Evolutionary conservation across 768 basidiomycete species (phyloP).

Genomic region (Suillus weaverae): DNA sequence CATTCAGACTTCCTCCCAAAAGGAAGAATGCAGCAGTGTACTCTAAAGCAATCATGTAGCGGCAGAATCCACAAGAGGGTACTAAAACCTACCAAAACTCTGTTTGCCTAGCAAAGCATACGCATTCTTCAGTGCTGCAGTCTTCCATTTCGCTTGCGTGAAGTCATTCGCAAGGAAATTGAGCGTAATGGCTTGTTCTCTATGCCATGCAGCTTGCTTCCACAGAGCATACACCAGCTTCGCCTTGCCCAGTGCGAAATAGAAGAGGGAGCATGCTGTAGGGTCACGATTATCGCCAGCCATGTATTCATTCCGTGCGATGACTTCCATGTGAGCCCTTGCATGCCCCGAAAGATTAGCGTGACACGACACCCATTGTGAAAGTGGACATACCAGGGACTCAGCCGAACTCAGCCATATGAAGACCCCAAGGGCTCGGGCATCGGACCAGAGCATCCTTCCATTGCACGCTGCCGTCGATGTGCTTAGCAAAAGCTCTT

Average conservation of each 20-base stretch:
- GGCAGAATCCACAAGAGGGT: neutral
- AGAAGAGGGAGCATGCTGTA: conserved; percentile 83
- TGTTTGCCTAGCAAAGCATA: conserved; percentile 89
- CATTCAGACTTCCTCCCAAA: conserved; percentile 82
- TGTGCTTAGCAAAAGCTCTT: conserved; percentile 75
- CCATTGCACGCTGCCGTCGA: conserved; percentile 72
- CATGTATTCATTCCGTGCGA: conserved; percentile 94
- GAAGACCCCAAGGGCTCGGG: conserved; percentile 80
- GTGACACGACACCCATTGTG: neutral
- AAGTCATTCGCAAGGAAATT: conserved; percentile 94
- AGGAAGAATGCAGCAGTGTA: conserved; percentile 99
- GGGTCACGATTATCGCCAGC: conserved; percentile 86
- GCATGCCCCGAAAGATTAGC: conserved; percentile 10
- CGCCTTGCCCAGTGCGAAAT: conserved; percentile 91
- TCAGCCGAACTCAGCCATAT: conserved; percentile 86
- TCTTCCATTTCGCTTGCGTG: conserved; percentile 77
- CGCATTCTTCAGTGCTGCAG: conserved; percentile 95
- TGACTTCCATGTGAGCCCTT: conserved; percentile 80
- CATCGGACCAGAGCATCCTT: conserved; percentile 90
- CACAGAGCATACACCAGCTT: conserved; percentile 94
- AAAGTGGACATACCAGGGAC: conserved; percentile 56
- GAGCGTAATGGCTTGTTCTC: conserved; percentile 85
- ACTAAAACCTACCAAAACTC: conserved; percentile 74
- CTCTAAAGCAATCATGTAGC: conserved; percentile 40
- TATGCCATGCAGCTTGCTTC: conserved; percentile 94